These are phyloP conservation scores for Casaregolazyma lundiana DNA, from an alignment of 1,139 yeast genomes.

Conservation along the genomic window DNA sequence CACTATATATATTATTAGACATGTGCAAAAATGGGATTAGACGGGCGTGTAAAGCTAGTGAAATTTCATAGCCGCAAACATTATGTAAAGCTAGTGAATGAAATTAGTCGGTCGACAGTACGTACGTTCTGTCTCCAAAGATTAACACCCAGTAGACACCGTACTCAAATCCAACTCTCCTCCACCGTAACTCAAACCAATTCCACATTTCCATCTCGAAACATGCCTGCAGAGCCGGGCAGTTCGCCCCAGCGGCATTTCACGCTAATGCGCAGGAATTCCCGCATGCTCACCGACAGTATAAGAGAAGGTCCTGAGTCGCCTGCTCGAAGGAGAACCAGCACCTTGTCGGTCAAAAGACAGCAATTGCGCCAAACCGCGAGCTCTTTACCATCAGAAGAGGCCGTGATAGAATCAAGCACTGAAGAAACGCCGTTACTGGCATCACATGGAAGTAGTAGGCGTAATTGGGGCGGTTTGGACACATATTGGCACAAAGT, in stretches of 20 bases:
- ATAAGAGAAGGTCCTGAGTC: not conserved
- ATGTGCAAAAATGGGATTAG: no score
- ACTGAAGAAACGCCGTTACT: constrained; percentile 4
- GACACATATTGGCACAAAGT: not conserved
- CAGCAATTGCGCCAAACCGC: not conserved
- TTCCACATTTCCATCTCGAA: not conserved
- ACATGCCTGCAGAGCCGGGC: not conserved
- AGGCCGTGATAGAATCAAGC: not conserved
- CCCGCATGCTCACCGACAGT: not conserved
- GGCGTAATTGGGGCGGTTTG: not conserved
- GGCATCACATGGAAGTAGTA: not conserved
- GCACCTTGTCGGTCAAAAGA: not conserved
- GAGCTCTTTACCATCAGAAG: not conserved
- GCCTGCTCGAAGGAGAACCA: not conserved
- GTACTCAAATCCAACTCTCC: not conserved
- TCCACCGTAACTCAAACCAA: not conserved
- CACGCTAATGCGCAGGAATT: not conserved
- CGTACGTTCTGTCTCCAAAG: no score
- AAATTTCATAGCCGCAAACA: no score
- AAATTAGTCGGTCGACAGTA: no score
- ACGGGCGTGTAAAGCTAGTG: no score
- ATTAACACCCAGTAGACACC: no score
- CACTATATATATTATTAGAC: no score
- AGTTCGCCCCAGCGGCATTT: not conserved
- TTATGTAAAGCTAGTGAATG: no score